Conservation (phyloP, 2,329 filamentous ascomycete genomes). For the Coleophoma eucalyptorum region DNA sequence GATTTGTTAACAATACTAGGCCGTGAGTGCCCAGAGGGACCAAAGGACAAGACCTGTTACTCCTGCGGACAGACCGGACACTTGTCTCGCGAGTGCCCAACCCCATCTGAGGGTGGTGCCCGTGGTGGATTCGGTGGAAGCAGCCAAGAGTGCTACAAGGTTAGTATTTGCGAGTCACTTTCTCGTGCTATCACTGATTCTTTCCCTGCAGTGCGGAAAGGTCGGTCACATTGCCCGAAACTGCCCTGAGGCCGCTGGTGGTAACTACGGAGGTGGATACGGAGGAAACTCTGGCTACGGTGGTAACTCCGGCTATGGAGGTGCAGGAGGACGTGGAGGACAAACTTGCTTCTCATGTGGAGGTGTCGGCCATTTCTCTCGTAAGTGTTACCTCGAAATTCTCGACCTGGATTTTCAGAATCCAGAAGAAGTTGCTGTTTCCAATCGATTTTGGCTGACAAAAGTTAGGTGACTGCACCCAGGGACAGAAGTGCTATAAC, state of each 20-base stretch:
- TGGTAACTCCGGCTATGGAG: conserved; percentile 35
- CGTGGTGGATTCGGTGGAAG: conserved; percentile 29
- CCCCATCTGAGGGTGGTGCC: conserved; percentile 25
- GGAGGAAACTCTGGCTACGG: conserved; percentile 25
- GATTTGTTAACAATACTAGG: conserved; percentile 39
- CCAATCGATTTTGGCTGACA: conserved; percentile 33
- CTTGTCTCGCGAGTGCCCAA: conserved; percentile 72
- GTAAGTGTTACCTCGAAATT: too few relatives aligned
- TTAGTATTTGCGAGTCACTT: conserved; percentile 1
- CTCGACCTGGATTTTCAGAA: too few relatives aligned
- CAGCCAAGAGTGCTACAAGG: conserved; percentile 84
- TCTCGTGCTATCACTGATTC: conserved; percentile 9
- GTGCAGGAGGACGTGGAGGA: conserved; percentile 50
- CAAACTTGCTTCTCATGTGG: conserved; percentile 99
- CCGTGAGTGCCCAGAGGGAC: conserved; percentile 86
- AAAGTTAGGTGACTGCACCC: conserved; percentile 78
- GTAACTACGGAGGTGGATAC: conserved; percentile 40
- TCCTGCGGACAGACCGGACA: conserved; percentile 81
- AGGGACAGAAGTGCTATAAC: conserved; percentile 99
- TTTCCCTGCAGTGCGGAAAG: conserved; percentile 68
- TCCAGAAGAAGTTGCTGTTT: too few relatives aligned
- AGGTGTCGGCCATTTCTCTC: conserved; percentile 93
- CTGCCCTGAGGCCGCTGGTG: conserved; percentile 67
- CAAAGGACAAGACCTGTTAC: conserved; percentile 84
- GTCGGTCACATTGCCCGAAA: conserved; percentile 94